Evolutionary conservation across 2,329 filamentous ascomycete species (phyloP), one percentile per base, ranked within the genome.

Genomic region (Monosporascus sp.): DNA sequence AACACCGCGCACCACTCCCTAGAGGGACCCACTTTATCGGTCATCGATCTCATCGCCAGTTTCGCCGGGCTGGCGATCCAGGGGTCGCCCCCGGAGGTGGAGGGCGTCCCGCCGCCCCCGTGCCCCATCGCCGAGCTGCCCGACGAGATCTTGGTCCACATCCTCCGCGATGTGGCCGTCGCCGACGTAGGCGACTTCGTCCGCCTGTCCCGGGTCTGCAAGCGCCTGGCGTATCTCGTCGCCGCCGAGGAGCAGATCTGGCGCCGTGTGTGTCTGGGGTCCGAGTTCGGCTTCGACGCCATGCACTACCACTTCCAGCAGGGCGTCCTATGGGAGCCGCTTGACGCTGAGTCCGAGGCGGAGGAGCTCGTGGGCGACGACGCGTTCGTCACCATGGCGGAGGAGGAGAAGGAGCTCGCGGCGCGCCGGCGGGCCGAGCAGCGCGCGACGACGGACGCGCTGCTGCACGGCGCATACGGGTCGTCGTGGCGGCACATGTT

Each of bases 241-340:
- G 78, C 84, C 31, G 89, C 88, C 6, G 92, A 97, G 68, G 87
- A 96, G 63, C 81, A 82, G 44, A 88, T 96, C 63, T 99, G 94
- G 92, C 90, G 86, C 55, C 81, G 84, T 19, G 73, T 96, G 5
- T 89, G 87, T 46, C 71, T 89, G 1, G 87, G 85, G 0, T 57
- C 72, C 14, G 83, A 90, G 66, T 87, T 90, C 66, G 94, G 92
- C 22, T 95, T 97, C 69, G 78, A 75, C 5, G 83, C 80, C 36
- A 96, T 97, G 90, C 86, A 90, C 67, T 93, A 94, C 72, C 76
- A 83, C 55, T 97, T 86, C 74, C 80, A 82, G 49, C 84, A 80
- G 58, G 81, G 83, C 52, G 67, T 85, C 36, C 62, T 78, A 55
- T 77, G 88, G 79, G 77, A 75, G 65, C 70, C 83, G 56, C 66